Base-by-base conservation (phyloP, 257 asterid genomes). In the Handroanthus guayacan region DNA sequence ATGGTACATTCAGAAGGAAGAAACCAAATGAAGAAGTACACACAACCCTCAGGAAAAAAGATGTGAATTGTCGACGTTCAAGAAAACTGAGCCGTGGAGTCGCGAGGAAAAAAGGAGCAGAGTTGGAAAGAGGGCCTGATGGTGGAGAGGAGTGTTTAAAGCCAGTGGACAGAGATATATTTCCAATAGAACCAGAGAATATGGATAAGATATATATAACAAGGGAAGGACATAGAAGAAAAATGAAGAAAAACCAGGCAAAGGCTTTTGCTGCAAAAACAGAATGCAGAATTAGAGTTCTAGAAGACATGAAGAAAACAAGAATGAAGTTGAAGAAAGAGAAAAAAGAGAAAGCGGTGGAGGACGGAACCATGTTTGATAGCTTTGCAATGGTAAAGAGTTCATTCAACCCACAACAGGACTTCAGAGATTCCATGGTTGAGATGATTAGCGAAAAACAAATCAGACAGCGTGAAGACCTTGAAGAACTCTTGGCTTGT, bases 361-460 rank as follows among this genome's bases (percentile, higher is more conserved):
- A 38, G 31, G 62, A 79, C 69, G 14, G 50, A 31, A 81, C 86
- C 50, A 60, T 75, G 43, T 90, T 85, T 50, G 89, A 89, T 47
- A 89, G 95, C 82, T 90, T 80, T 82, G 97, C 97, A 4, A 86
- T 86, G 84, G 83, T 81, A 55, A 92, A 92, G 88, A 87, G 81
- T 78, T 92, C 99, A 34, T 88, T 76, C 57, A 69, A 91, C 61
- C 97, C 97, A 43, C 79, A 82, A 14, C 84, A 72, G 68, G 99
- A 94, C 75, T 94, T 94, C 87, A 86, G 86, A 80, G 89, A 94
- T 39, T 94, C 99, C 2, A 94, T 94, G 99, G 73, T 86, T 25
- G 97, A 90, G 86, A 94, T 94, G 97, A 94, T 94, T 68, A 64
- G 72, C 45, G 90, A 83, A 78, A 85, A 81, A 61, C 83, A 85